phyloP scores from a whole-genome alignment of 345 rosid genomes.

The Gossypium bickii region DNA sequence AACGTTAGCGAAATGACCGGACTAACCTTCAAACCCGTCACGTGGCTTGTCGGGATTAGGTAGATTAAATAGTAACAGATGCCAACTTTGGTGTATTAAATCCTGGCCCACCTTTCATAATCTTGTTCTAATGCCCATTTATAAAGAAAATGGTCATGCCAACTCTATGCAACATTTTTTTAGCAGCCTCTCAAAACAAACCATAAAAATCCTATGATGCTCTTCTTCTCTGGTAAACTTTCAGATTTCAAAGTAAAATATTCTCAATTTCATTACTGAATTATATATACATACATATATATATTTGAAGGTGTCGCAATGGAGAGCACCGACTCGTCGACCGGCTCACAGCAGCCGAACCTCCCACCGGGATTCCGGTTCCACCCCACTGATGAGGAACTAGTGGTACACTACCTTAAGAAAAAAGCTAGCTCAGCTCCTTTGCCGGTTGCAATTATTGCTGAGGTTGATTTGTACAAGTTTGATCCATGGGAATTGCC shows the following conservation, averaged over 20 bases:
- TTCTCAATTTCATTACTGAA: constrained; percentile 3
- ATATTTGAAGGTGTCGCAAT: constrained; percentile 21
- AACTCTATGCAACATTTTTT: constrained; percentile 18
- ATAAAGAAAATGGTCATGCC: constrained; percentile 28
- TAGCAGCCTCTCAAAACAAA: constrained; percentile 11
- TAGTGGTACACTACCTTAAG: constrained; percentile 85
- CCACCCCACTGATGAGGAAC: constrained; percentile 99
- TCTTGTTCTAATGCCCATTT: constrained; percentile 19
- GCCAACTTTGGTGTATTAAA: not conserved
- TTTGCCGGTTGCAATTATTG: constrained; percentile 75
- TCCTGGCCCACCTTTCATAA: not conserved
- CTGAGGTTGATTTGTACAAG: constrained; percentile 89
- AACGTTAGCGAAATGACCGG: constrained; percentile 3
- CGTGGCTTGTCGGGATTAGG: not conserved
- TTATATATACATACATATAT: not conserved
- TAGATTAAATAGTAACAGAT: not conserved
- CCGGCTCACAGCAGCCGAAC: constrained; percentile 62
- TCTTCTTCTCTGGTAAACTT: constrained; percentile 14
- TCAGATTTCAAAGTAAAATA: not conserved
- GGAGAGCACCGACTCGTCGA: constrained; percentile 84
- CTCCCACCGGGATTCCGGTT: constrained; percentile 97
- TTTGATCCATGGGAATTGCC: constrained; percentile 99
- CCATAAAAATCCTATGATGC: constrained; percentile 4
- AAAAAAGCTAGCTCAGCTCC: constrained; percentile 71
- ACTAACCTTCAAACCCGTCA: not conserved